Percentiles rank a stretch among this genome's conserved stretches.
Evolutionary conservation across 2,329 filamentous ascomycete genomes (phyloP).

Genomic region (Aphanoascus verrucosus): DNA sequence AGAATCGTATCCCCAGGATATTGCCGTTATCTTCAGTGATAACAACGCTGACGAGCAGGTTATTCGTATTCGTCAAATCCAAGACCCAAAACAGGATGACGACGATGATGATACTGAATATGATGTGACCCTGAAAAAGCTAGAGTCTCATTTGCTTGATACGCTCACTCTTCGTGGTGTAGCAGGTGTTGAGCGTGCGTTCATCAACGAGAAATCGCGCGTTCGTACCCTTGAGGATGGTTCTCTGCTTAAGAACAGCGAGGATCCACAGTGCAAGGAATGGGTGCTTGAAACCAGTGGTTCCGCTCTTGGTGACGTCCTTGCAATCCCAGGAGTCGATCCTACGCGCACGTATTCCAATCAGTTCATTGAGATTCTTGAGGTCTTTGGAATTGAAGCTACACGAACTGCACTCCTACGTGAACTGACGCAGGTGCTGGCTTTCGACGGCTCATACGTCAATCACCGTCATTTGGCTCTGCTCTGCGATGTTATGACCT

Average conservation of each 20-base stretch:
- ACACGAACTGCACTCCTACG: slow-evolving; percentile 75
- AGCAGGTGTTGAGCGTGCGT: slow-evolving; percentile 75
- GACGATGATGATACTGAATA: slow-evolving; percentile 68
- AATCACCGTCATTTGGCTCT: slow-evolving; percentile 96
- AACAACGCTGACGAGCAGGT: slow-evolving; percentile 95
- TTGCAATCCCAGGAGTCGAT: slow-evolving; percentile 82
- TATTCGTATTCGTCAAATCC: slow-evolving; percentile 78
- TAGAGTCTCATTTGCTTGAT: slow-evolving; percentile 85
- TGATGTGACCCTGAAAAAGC: slow-evolving; percentile 82
- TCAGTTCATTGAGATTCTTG: slow-evolving; percentile 86
- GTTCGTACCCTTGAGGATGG: slow-evolving; percentile 60
- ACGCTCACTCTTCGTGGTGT: slow-evolving; percentile 87
- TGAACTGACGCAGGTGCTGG: slow-evolving; percentile 83
- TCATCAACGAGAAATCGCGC: slow-evolving; percentile 71
- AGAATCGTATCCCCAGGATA: slow-evolving; percentile 70
- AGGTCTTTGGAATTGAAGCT: slow-evolving; percentile 93
- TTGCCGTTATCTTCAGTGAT: slow-evolving; percentile 93
- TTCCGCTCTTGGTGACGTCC: slow-evolving; percentile 71
- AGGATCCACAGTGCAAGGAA: slow-evolving; percentile 66
- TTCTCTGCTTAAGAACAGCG: slow-evolving; percentile 61
- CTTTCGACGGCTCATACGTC: slow-evolving; percentile 98
- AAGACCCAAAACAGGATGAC: slow-evolving; percentile 59
- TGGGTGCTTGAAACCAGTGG: slow-evolving; percentile 96
- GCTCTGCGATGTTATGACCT: slow-evolving; percentile 95
- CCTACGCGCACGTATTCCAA: slow-evolving; percentile 80